phyloP scores from a whole-genome alignment of 2,329 filamentous ascomycete species.

The Phyllosticta capitalensis region DNA sequence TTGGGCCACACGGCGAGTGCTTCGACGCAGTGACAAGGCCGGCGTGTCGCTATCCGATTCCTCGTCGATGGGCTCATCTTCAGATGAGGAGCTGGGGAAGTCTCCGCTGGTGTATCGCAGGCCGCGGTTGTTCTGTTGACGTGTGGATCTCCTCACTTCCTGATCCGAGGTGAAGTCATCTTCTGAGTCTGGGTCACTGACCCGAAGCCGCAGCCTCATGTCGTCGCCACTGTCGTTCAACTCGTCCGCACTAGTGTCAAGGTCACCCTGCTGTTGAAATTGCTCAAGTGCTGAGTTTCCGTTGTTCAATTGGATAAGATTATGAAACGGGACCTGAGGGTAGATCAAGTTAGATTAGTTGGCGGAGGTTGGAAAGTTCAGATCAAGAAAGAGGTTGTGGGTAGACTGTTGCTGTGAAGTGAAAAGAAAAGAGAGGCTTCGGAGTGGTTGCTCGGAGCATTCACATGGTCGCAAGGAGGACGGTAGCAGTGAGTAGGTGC shows the following conservation, averaged over 20 bases:
- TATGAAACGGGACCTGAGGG: conserved; percentile 36
- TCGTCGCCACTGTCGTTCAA: background rate
- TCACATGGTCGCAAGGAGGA: background rate
- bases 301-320: conserved; percentile 36
- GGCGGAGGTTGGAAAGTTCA: background rate
- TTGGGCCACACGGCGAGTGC: background rate
- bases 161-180: background rate
- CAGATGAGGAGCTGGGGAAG: conserved; percentile 2
- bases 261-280: conserved; percentile 21
- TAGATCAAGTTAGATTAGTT: background rate
- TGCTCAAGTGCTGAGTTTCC: conserved; percentile 37
- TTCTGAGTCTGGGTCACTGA: background rate
- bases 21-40: background rate
- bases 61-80: conserved; percentile 19
- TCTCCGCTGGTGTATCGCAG: background rate
- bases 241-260: background rate
- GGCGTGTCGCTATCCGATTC: conserved; percentile 10
- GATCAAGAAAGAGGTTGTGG: background rate
- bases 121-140: background rate
- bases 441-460: background rate
- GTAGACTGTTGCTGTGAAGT: background rate
- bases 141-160: background rate
- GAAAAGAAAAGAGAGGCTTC: background rate
- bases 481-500: background rate
- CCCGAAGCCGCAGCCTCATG: background rate